Evolutionary conservation across 306 rosid species (phyloP), one percentile per base, ranked within the genome.

Genomic region (Pueraria montana): DNA sequence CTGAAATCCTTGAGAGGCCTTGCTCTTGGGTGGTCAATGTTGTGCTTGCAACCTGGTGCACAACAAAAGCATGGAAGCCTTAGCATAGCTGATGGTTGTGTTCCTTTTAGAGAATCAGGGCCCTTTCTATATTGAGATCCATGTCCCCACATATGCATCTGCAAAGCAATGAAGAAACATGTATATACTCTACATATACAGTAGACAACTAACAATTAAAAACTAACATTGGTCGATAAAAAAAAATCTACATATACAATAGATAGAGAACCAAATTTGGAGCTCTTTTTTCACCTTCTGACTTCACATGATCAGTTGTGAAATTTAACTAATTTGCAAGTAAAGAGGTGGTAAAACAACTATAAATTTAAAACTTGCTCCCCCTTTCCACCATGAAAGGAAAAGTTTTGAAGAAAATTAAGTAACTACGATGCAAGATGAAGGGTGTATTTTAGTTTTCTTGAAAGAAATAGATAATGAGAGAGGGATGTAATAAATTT

Each of bases 1-100:
- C 96, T 85, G 59, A 91, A 91, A 52, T 91, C 96, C 43, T 90
- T 91, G 30, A 91, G 89, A 11, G 93, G 91, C 71, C 85, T 82
- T 1, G 93, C 81, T 21, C 91, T 67, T 26, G 96, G 92, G 74
- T 91, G 90, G 6, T 90, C 92, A 2, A 91, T 91, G 89, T 88
- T 86, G 92, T 91, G 91, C 77, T 88, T 89, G 88, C 96, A 91
- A 3, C 87, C 93, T 14, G 76, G 64, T 16, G 80, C 73, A 40
- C 73, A 67, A 67, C 73, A 67, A 67, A 67, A 67, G 50, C 73
- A 67, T 67, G 73, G 73, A 18, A 67, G 73, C 73, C 73, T 67
- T 40, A 67, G n/a, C 73, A 67, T 67, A 9, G 73, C 32, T 67
- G 73, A 67, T 67, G 73, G 73, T 67, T 67, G 73, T 40, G 73